These are phyloP conservation scores for Hypholoma fasciculare DNA, from an alignment of 768 basidiomycete genomes.

Conservation along the genomic window DNA sequence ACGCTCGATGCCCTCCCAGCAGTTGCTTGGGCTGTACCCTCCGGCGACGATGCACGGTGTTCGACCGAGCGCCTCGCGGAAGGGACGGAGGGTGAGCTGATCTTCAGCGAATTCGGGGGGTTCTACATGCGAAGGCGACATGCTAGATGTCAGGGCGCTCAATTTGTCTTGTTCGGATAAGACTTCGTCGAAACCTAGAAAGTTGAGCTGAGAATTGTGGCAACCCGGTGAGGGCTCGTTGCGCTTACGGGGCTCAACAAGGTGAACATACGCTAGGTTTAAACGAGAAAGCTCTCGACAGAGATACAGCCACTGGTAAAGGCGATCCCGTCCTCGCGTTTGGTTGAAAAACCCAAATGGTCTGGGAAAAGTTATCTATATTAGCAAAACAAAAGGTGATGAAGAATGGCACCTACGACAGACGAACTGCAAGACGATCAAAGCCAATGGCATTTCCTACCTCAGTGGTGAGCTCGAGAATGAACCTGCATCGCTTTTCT, in stretches of 20 bases:
- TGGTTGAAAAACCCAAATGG: slow-evolving; percentile 19
- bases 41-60: slow-evolving; percentile 18
- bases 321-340: slow-evolving; percentile 13
- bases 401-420: slow-evolving; percentile 21
- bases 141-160: slow-evolving; percentile 1
- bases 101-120: slow-evolving; percentile 8
- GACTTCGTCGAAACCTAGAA: slow-evolving; percentile 15
- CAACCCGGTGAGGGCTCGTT: background rate
- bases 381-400: too few relatives aligned
- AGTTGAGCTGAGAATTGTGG: too few relatives aligned
- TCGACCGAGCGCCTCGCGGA: slow-evolving; percentile 10
- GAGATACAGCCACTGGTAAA: slow-evolving; percentile 17
- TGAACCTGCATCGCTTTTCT: slow-evolving; percentile 55
- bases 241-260: slow-evolving; percentile 17
- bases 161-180: slow-evolving; percentile 16
- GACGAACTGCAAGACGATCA: slow-evolving; percentile 46
- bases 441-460: slow-evolving; percentile 47
- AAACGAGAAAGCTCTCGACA: slow-evolving; percentile 11
- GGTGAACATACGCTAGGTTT: slow-evolving; percentile 15
- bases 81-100: slow-evolving; percentile 14
- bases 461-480: slow-evolving; percentile 48
- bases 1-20: slow-evolving; percentile 18
- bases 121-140: background rate
- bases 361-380: background rate
- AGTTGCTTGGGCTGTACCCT: slow-evolving; percentile 18